A percentile compares a stretch with the other conserved stretches of the same genome.
Conservation (phyloP, 1,284 basidiomycete genomes). For the Retiboletus flavoniger region DNA sequence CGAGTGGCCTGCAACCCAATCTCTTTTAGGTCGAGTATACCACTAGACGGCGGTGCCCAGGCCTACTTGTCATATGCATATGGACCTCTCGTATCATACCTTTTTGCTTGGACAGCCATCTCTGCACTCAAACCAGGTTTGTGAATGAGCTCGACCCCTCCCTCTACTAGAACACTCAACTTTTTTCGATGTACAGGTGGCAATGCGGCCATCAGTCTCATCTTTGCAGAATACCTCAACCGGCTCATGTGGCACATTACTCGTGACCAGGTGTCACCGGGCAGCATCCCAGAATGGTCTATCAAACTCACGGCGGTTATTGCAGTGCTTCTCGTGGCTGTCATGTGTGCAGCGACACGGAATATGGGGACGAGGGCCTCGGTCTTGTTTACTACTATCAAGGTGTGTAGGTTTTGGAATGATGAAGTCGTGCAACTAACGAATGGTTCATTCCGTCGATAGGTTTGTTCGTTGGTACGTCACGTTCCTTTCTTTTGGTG, state of each 20-base stretch:
- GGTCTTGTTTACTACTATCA: slow-evolving; percentile 84
- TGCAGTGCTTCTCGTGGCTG: slow-evolving; percentile 71
- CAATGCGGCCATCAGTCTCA: slow-evolving; percentile 70
- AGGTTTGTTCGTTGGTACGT: slow-evolving; percentile 61
- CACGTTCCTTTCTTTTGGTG: neutral
- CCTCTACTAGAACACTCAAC: slow-evolving; percentile 1
- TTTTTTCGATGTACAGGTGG: slow-evolving; percentile 41
- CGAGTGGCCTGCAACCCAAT: neutral
- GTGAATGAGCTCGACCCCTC: slow-evolving; percentile 3
- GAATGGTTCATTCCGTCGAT: neutral
- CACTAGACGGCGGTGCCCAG: slow-evolving; percentile 87
- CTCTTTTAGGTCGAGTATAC: slow-evolving; percentile 49
- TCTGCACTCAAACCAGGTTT: slow-evolving; percentile 81
- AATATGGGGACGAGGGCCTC: slow-evolving; percentile 81
- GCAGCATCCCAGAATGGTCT: slow-evolving; percentile 88
- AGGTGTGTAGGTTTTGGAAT: slow-evolving; percentile 48
- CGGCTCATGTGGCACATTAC: slow-evolving; percentile 70
- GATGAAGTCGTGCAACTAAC: slow-evolving; percentile 8
- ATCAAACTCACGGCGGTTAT: slow-evolving; percentile 83
- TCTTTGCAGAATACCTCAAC: slow-evolving; percentile 87
- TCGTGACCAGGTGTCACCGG: slow-evolving; percentile 62
- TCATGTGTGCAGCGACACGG: slow-evolving; percentile 77
- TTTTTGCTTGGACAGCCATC: slow-evolving; percentile 90
- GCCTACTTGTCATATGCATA: slow-evolving; percentile 90
- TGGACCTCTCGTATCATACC: slow-evolving; percentile 80